Evolutionary conservation across 2,329 filamentous ascomycete species (phyloP), one percentile per base, ranked within the genome.

Genomic region (Sporothrix curviconia): DNA sequence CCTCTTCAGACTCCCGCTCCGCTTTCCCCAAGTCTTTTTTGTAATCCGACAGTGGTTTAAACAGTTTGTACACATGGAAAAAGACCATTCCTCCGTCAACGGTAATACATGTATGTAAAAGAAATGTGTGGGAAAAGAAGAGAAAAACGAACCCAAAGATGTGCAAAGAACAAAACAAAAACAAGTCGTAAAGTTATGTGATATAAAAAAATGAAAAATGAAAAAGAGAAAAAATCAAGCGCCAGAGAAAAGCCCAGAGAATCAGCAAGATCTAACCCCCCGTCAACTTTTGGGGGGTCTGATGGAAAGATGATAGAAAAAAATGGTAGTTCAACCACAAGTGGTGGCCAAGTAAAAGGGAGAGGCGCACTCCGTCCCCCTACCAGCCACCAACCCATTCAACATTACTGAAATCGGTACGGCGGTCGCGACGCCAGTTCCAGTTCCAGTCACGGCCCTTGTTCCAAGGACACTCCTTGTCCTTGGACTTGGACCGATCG

Each of bases 341-440:
- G 80, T 83, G 82, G 71, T 77, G 69, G 70, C 66, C 59, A 62
- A 64, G 56, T 57, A 58, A 64, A 72, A 65, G 71, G 76, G 63
- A 73, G 70, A 68, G 19, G 14, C 19, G 9, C 32, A 11, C 17
- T 6, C 28, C 30, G 72, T 72, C 65, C 85, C 84, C 72, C 89
- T 89, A 85, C 84, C 89, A 95, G 76, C 89, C 90, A 78, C 91
- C 91, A 84, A 96, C 90, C 86, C 92, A 95, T 83, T 95, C 91
- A 78, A 92, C 76, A 69, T 92, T 88, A 69, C 85, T 86, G 71
- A 89, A 81, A 75, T 87, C 86, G 68, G 78, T 72, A 65, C 80
- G 80, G 68, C 75, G 77, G 62, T 87, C 84, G 67, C 81, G 77
- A 68, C 81, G 80, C 80, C 81, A 83, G 63, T 74, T 80, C 76